Evolutionary conservation across 352 stramenopile genomes (phyloP).

Genomic region (Saprolegnia diclina): DNA sequence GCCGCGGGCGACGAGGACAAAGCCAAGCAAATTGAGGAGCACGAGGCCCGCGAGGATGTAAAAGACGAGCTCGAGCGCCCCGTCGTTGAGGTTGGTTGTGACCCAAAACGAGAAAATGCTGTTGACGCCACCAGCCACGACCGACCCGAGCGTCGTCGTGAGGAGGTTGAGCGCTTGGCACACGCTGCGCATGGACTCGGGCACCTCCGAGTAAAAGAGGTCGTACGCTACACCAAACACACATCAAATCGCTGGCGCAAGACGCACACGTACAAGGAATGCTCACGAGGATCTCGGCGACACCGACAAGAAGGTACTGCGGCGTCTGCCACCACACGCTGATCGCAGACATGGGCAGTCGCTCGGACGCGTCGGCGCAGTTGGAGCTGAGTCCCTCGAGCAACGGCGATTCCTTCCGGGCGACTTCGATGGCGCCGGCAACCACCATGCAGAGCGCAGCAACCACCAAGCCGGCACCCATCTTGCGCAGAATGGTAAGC

Average conservation of each 20-base stretch:
- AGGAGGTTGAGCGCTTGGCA: slow-evolving; percentile 87
- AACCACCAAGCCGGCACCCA: slow-evolving; percentile 81
- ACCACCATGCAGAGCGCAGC: slow-evolving; percentile 67
- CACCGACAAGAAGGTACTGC: slow-evolving; percentile 86
- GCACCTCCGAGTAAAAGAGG: slow-evolving; percentile 91
- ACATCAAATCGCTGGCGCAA: not conserved
- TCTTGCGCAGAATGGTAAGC: slow-evolving; percentile 80
- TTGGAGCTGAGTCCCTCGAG: slow-evolving; percentile 56
- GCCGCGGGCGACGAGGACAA: slow-evolving; percentile 56
- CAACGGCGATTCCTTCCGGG: slow-evolving; percentile 52
- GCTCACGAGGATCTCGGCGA: slow-evolving; percentile 85
- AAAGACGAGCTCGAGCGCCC: slow-evolving; percentile 87
- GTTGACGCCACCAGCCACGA: slow-evolving; percentile 74
- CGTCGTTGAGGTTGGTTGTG: slow-evolving; percentile 85
- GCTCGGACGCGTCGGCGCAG: slow-evolving; percentile 58
- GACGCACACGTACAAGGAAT: slow-evolving; percentile 69
- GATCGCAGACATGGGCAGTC: slow-evolving; percentile 67
- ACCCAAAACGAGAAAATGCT: slow-evolving; percentile 89
- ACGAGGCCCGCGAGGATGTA: slow-evolving; percentile 71
- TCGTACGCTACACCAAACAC: slow-evolving; percentile 55
- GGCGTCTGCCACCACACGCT: slow-evolving; percentile 89
- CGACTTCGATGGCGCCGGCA: slow-evolving; percentile 60
- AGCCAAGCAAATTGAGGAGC: slow-evolving; percentile 53
- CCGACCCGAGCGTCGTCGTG: slow-evolving; percentile 85
- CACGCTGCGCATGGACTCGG: slow-evolving; percentile 86